A percentile compares a stretch with the other conserved stretches of the same genome.
Evolutionary conservation across 2,329 filamentous ascomycete genomes (phyloP).

Genomic region (Monilinia laxa): DNA sequence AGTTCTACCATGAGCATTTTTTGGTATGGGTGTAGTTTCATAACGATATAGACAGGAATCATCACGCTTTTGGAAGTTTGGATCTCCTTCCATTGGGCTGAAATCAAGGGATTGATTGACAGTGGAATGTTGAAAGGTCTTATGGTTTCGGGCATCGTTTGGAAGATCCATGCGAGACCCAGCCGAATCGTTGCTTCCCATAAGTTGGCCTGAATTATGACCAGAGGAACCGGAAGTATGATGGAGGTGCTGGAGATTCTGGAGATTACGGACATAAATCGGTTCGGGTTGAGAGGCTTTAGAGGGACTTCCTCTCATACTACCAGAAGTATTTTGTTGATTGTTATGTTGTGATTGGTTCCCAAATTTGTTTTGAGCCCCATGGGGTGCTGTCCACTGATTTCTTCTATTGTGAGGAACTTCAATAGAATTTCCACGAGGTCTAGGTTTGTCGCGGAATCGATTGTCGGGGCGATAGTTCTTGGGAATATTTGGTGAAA

Average conservation of each 20-base stretch:
- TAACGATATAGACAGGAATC: constrained; percentile 5
- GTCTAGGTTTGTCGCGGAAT: neutral
- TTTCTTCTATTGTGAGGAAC: neutral
- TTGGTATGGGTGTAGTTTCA: neutral
- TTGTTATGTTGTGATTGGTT: neutral
- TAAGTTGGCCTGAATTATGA: neutral
- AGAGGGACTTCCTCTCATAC: constrained; percentile 12
- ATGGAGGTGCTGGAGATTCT: neutral
- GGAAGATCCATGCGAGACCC: neutral
- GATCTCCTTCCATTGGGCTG: constrained; percentile 14
- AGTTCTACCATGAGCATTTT: constrained; percentile 18
- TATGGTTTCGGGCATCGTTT: constrained; percentile 20
- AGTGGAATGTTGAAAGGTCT: neutral
- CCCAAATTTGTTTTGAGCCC: neutral
- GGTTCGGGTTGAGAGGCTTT: constrained; percentile 4
- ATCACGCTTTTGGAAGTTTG: neutral
- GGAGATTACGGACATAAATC: constrained; percentile 24
- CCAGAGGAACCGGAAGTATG: neutral
- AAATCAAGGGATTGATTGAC: neutral
- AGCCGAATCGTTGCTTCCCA: neutral
- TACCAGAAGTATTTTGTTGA: neutral
- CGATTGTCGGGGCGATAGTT: constrained; percentile 3
- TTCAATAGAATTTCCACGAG: constrained; percentile 2
- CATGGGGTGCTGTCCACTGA: constrained; percentile 1
- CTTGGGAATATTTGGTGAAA: neutral